Base-by-base conservation (phyloP, 2,329 filamentous ascomycete genomes). In the Ramichloridium luteum region DNA sequence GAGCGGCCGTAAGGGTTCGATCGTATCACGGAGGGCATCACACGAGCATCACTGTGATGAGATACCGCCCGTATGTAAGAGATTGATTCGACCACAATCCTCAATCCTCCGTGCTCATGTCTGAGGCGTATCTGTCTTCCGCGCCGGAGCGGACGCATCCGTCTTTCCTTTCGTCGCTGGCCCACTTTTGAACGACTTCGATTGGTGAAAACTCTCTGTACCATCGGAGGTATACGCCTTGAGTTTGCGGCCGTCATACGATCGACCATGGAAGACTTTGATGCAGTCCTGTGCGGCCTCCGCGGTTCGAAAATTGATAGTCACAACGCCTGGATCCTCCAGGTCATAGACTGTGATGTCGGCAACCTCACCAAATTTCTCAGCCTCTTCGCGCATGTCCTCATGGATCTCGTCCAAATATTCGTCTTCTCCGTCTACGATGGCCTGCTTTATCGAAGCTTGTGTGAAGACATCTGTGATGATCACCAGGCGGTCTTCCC, bases 391-490 rank as follows among this genome's bases (percentile, higher is more conserved):
- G 27, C 82, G 73, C 34, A 96, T 82, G 53, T 98, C 90, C 54
- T 93, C 80, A 53, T 92, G 92, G 61, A 96, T 93, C 41, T 96
- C 88, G 22, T 92, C 64, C 37, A 92, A 70, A 1, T 80, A 81
- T 1, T 76, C 75, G 2, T 81, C 75, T 48, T 96, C 86, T 51
- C 92, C 81, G 45, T 85, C 77, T 15, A 96, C n/a, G 20, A 23
- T 23, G 8, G 20, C 20, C n/a, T 23, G 20, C 20, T 23, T 23
- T 8, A 23, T 23, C 8, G 20, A 23, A n/a, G 20, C 20, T n/a
- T 23, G 66, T 1, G 84, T 92, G 58, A 98, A 98, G 79, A 93
- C 93, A 59, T 93, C 77, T 52, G 83, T 83, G 41, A 98, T 62
- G 36, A 96, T 77, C 16, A 93, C 86, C 11, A 82, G 66, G 55